Conservation (phyloP, 1,284 basidiomycete genomes). For the Melampsora larici-populina region DNA sequence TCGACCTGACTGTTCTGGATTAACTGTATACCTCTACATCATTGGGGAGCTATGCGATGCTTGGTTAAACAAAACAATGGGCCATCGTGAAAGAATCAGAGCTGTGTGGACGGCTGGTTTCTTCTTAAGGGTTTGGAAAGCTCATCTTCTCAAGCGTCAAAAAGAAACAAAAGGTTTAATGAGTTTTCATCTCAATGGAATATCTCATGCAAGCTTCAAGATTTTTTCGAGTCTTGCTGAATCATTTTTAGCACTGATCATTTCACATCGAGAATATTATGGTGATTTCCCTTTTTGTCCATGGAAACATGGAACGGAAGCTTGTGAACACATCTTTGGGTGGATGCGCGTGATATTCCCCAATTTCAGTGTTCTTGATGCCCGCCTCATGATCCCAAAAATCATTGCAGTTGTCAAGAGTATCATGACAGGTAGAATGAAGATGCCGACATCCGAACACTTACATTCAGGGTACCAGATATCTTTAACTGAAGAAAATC, state of each 20-base stretch:
- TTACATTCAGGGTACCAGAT: conserved; percentile 6
- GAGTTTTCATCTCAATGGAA: neutral
- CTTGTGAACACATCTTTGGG: conserved; percentile 23
- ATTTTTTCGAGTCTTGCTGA: conserved; percentile 14
- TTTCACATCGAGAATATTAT: conserved; percentile 16
- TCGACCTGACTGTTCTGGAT: conserved; percentile 9
- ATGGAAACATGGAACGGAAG: conserved; percentile 31
- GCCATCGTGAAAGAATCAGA: conserved; percentile 5
- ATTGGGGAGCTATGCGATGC: no score
- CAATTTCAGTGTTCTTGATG: no score
- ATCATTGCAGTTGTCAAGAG: no score
- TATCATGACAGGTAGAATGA: no score
- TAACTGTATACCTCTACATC: conserved; percentile 8
- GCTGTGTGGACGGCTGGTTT: conserved; percentile 8
- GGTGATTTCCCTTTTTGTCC: conserved; percentile 3
- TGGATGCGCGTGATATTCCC: no score
- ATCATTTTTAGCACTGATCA: conserved; percentile 12
- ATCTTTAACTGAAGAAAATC: neutral
- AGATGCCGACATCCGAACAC: conserved; percentile 16
- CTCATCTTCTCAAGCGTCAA: conserved; percentile 2
- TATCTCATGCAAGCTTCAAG: conserved; percentile 17
- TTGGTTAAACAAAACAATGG: conserved; percentile 14
- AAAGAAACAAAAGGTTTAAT: conserved; percentile 1
- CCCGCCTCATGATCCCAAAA: no score
- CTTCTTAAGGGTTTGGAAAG: conserved; percentile 11